Evolutionary conservation across 305 asterid species (phyloP).

Genomic region (Fraxinus sp.): DNA sequence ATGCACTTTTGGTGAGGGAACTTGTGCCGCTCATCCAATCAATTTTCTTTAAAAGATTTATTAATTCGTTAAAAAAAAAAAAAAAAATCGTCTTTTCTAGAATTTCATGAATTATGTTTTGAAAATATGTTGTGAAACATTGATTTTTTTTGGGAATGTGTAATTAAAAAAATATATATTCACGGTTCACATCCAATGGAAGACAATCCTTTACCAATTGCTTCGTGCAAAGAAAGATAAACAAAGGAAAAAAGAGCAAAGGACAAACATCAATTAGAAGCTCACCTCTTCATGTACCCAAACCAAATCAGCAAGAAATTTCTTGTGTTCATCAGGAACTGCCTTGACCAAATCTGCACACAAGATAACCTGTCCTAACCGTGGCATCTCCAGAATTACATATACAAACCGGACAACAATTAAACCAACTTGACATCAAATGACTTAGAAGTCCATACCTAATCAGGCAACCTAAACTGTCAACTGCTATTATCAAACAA

Average conservation of each 20-base stretch:
- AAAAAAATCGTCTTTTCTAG: not conserved
- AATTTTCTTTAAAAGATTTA: too few species aligned
- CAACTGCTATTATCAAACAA: not conserved
- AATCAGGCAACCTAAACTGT: not conserved
- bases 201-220: not conserved
- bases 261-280: not conserved
- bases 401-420: not conserved
- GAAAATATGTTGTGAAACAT: too few species aligned
- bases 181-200: not conserved
- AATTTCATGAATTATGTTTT: not conserved
- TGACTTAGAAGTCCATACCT: not conserved
- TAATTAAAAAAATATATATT: too few species aligned
- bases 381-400: not conserved
- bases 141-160: too few species aligned
- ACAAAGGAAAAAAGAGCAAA: not conserved
- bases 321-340: slow-evolving; percentile 82
- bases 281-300: slow-evolving; percentile 91
- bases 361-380: slow-evolving; percentile 9
- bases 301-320: slow-evolving; percentile 74
- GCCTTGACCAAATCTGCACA: slow-evolving; percentile 63
- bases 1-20: too few species aligned
- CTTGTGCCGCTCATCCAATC: too few species aligned
- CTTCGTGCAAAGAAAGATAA: not conserved
- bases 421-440: not conserved
- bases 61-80: too few species aligned